Conservation (phyloP, 495 filamentous ascomycete genomes). For the Penicillium robsamsonii region DNA sequence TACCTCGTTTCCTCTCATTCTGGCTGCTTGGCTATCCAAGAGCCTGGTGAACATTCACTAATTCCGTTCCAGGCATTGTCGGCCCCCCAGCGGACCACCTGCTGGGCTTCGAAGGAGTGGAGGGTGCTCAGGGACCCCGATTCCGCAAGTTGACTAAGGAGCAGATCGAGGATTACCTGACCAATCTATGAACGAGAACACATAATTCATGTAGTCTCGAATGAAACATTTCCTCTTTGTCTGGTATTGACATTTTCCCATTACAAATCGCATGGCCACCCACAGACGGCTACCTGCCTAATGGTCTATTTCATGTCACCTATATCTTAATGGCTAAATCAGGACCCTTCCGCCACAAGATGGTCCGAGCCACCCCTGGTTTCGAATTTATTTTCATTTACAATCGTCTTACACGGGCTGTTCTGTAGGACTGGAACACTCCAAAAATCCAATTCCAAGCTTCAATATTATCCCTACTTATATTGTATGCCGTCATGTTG, state of each 20-base stretch:
- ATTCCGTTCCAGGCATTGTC: slow-evolving; percentile 69
- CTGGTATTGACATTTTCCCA: slow-evolving; percentile 23
- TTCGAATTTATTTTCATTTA: not conserved
- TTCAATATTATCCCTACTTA: not conserved
- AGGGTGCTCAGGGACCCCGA: slow-evolving; percentile 82
- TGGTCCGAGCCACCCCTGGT: not conserved
- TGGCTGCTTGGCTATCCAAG: not conserved
- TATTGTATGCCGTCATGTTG: not conserved
- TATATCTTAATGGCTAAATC: not conserved
- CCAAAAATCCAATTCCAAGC: not conserved
- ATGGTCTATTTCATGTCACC: not conserved
- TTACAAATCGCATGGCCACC: slow-evolving; percentile 11
- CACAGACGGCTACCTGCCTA: slow-evolving; percentile 3
- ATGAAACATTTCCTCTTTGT: slow-evolving; percentile 21
- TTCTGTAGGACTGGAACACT: not conserved
- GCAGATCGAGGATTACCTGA: slow-evolving; percentile 98
- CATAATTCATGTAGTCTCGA: slow-evolving; percentile 22
- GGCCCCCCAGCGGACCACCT: slow-evolving; percentile 90
- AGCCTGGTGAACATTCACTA: not conserved
- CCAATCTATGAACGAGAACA: slow-evolving; percentile 66
- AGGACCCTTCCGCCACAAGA: not conserved
- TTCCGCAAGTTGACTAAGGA: slow-evolving; percentile 95
- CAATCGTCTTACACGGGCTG: not conserved
- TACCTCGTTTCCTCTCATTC: not conserved
- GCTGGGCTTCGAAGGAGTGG: slow-evolving; percentile 88